Conservation (phyloP, 2,329 filamentous ascomycete genomes). For the Dactylellina cionopaga region DNA sequence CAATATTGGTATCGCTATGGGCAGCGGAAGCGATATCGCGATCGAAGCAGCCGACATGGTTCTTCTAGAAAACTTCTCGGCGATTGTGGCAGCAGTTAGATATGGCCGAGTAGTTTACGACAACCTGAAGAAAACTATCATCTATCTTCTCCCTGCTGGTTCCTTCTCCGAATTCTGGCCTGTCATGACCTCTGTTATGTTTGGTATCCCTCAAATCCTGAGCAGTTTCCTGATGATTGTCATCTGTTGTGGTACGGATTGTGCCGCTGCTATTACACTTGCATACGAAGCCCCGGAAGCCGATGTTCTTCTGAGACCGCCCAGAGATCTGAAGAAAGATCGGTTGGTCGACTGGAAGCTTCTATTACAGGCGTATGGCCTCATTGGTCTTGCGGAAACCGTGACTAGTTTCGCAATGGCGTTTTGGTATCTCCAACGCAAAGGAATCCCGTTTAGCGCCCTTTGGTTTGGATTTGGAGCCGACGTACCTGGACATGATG, state of each 20-base stretch:
- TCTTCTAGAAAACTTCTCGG: slow-evolving; percentile 74
- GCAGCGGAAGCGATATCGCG: slow-evolving; percentile 69
- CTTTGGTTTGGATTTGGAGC: slow-evolving; percentile 76
- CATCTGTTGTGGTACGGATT: slow-evolving; percentile 78
- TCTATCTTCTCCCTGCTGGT: slow-evolving; percentile 78
- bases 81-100: slow-evolving; percentile 76
- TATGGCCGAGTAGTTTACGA: slow-evolving; percentile 81
- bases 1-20: slow-evolving; percentile 71
- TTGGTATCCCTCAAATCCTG: slow-evolving; percentile 77
- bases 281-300: slow-evolving; percentile 81
- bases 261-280: slow-evolving; percentile 75
- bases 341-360: slow-evolving; percentile 78
- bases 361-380: slow-evolving; percentile 76
- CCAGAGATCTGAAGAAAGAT: slow-evolving; percentile 75
- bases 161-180: slow-evolving; percentile 81
- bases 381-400: slow-evolving; percentile 74
- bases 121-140: slow-evolving; percentile 79
- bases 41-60: slow-evolving; percentile 73
- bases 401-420: slow-evolving; percentile 71
- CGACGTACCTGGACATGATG: slow-evolving; percentile 62
- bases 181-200: slow-evolving; percentile 76
- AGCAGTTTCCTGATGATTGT: slow-evolving; percentile 76
- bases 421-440: slow-evolving; percentile 72
- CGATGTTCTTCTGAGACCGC: slow-evolving; percentile 75
- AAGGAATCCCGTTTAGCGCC: slow-evolving; percentile 72